phyloP scores from a whole-genome alignment of 176 grass and related monocot genomes.

The Ananas comosus region DNA sequence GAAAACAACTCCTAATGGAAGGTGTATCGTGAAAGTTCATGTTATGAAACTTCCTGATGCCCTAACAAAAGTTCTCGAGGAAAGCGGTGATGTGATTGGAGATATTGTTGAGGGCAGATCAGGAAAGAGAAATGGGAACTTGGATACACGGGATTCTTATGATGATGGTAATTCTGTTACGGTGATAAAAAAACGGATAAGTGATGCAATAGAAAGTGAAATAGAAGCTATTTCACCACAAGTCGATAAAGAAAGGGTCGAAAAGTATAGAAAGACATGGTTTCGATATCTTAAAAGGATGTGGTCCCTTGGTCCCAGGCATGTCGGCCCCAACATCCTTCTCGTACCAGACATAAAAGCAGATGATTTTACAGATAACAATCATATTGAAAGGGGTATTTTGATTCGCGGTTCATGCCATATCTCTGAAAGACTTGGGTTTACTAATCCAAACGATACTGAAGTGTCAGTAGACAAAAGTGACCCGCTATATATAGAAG shows the following conservation, averaged over 20 bases:
- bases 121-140: conserved; percentile 29
- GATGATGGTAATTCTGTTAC: conserved; percentile 43
- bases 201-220: conserved; percentile 62
- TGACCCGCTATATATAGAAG: conserved; percentile 46
- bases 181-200: conserved; percentile 47
- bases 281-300: conserved; percentile 50
- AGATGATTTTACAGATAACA: conserved; percentile 12
- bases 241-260: conserved; percentile 56
- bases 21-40: conserved; percentile 61
- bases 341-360: conserved; percentile 37
- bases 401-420: conserved; percentile 46
- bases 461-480: conserved; percentile 15
- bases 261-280: conserved; percentile 45
- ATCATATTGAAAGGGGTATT: conserved; percentile 26
- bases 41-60: conserved; percentile 58
- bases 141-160: conserved; percentile 20
- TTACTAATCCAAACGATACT: conserved; percentile 21
- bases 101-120: conserved; percentile 66
- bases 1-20: conserved; percentile 73
- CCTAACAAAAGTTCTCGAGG: conserved; percentile 74
- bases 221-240: conserved; percentile 36
- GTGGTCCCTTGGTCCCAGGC: conserved; percentile 62
- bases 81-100: conserved; percentile 56
- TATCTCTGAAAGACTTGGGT: conserved; percentile 59
- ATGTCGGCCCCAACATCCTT: conserved; percentile 68